Evolutionary conservation across 1,284 basidiomycete genomes (phyloP).

Genomic region (Cryptococcus deneoformans): DNA sequence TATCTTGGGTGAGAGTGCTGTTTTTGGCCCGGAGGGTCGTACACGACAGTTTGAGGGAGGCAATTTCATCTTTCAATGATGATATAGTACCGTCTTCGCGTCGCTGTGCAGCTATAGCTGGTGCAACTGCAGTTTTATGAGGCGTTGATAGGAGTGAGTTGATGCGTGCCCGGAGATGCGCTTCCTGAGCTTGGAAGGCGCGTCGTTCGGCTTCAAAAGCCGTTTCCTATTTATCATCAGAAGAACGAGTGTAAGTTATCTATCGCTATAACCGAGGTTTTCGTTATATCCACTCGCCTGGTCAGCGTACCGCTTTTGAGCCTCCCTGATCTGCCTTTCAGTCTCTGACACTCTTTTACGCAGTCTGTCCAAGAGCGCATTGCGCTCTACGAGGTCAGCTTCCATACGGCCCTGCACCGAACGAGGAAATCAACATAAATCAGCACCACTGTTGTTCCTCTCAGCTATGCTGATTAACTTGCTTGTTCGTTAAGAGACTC

Average conservation of each 20-base stretch:
- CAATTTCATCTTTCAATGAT: conserved; percentile 39
- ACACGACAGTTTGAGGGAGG: conserved; percentile 32
- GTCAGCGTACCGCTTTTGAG: conserved; percentile 34
- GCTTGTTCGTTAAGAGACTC: conserved; percentile 38
- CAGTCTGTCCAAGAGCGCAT: conserved; percentile 37
- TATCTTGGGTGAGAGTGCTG: conserved; percentile 32
- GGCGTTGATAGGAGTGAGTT: conserved; percentile 18
- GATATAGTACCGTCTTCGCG: conserved; percentile 3
- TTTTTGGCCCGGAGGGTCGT: conserved; percentile 37
- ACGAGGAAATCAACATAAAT: background rate
- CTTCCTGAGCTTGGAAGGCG: conserved; percentile 39
- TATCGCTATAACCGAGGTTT: conserved; percentile 2
- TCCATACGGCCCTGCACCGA: conserved; percentile 32
- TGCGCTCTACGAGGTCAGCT: conserved; percentile 36
- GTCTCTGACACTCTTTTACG: conserved; percentile 25
- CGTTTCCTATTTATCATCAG: conserved; percentile 27
- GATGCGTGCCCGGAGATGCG: conserved; percentile 33
- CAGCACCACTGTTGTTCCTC: background rate
- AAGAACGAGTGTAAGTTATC: conserved; percentile 3
- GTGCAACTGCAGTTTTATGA: background rate
- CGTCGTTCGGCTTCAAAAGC: conserved; percentile 44
- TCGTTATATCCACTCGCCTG: conserved; percentile 21
- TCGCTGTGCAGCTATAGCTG: background rate
- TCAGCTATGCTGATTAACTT: background rate
- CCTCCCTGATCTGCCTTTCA: conserved; percentile 32